These are phyloP conservation scores for Coemansia sp. DNA, from an alignment of 192 early-diverging fungal genomes.

Conservation along the genomic window DNA sequence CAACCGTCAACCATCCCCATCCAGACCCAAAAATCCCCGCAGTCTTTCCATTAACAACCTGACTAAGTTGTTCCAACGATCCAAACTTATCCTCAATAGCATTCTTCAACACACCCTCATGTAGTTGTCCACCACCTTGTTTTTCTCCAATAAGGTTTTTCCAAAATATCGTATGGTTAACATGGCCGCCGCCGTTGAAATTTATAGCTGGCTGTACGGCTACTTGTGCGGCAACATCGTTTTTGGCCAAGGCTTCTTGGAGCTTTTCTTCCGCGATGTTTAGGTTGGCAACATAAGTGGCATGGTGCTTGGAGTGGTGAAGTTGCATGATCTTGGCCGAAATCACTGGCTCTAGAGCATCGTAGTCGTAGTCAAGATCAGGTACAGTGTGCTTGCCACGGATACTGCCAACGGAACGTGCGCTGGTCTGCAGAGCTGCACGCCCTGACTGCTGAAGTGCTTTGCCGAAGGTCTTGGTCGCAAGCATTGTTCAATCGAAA, in stretches of 20 bases:
- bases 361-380: constrained; percentile 83
- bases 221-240: constrained; percentile 75
- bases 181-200: constrained; percentile 92
- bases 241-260: constrained; percentile 64
- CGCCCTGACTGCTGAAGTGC: neutral
- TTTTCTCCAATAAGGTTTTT: constrained; percentile 84
- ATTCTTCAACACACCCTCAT: constrained; percentile 59
- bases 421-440: neutral
- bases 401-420: constrained; percentile 6
- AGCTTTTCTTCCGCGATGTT: constrained; percentile 95
- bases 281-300: constrained; percentile 83
- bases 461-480: neutral
- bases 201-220: constrained; percentile 78
- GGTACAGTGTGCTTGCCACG: constrained; percentile 80
- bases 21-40: constrained; percentile 89
- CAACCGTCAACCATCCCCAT: constrained; percentile 97
- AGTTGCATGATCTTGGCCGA: constrained; percentile 92
- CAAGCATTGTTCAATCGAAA: neutral
- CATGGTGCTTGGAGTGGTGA: constrained; percentile 96
- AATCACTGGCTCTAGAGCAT: constrained; percentile 90
- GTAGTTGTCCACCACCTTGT: constrained; percentile 76
- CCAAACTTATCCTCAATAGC: constrained; percentile 86
- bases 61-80: constrained; percentile 75
- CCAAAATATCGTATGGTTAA: constrained; percentile 96
- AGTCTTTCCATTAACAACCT: constrained; percentile 75